These are phyloP conservation scores for Brettanomyces nanus DNA, from an alignment of 805 yeast genomes.

Conservation along the genomic window DNA sequence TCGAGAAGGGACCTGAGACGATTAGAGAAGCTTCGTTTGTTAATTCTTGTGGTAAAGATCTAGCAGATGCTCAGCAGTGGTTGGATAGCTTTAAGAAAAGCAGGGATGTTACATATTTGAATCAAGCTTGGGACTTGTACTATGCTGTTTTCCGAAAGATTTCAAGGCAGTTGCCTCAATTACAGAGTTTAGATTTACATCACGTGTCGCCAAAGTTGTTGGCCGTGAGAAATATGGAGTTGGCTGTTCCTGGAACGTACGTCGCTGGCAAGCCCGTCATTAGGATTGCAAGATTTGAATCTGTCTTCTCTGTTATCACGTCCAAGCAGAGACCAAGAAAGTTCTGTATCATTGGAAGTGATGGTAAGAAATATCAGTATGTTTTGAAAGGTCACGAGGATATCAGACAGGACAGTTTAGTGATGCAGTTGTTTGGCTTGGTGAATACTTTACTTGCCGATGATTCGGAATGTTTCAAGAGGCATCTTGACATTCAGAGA, in stretches of 20 bases:
- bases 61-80: constrained; percentile 92
- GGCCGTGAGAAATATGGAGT: constrained; percentile 66
- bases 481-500: constrained; percentile 88
- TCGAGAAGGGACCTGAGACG: constrained; percentile 85
- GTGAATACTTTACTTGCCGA: constrained; percentile 84
- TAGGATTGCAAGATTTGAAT: constrained; percentile 67
- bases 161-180: constrained; percentile 79
- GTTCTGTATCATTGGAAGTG: constrained; percentile 71
- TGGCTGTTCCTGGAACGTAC: constrained; percentile 94
- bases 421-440: constrained; percentile 94
- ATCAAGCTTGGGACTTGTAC: constrained; percentile 97
- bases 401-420: constrained; percentile 93
- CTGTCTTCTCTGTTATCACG: constrained; percentile 76
- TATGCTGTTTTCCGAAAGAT: constrained; percentile 90
- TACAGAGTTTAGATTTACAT: constrained; percentile 80
- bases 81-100: constrained; percentile 76
- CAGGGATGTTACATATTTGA: constrained; percentile 77
- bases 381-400: constrained; percentile 93
- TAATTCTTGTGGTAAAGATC: constrained; percentile 87
- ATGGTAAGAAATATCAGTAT: constrained; percentile 84
- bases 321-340: constrained; percentile 96
- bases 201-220: constrained; percentile 88
- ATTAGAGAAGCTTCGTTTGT: constrained; percentile 88
- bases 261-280: constrained; percentile 75
- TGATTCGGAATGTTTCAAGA: constrained; percentile 92